Conservation (phyloP, 2,329 filamentous ascomycete species). For the Nemania sp. region DNA sequence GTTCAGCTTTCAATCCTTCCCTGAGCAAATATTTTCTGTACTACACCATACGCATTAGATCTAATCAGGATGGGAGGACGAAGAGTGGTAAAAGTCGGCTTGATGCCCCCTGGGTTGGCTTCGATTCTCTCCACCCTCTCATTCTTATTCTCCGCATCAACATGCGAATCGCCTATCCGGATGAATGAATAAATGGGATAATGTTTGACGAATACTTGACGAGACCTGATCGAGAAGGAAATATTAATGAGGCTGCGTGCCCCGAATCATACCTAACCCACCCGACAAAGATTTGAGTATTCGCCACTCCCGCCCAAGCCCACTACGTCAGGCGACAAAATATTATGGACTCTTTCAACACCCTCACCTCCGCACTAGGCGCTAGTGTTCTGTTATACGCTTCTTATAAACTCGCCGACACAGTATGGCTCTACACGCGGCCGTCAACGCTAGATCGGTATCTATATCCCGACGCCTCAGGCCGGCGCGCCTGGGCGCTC, state of each 20-base stretch:
- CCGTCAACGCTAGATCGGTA: constrained; percentile 40
- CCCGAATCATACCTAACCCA: background rate
- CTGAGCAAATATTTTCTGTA: background rate
- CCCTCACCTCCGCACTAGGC: constrained; percentile 37
- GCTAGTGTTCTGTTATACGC: constrained; percentile 38
- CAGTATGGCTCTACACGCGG: constrained; percentile 38
- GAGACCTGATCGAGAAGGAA: background rate
- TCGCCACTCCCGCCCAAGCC: background rate
- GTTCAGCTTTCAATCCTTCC: background rate
- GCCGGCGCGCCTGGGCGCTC: constrained; percentile 55
- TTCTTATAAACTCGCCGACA: constrained; percentile 31
- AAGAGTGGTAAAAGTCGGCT: background rate
- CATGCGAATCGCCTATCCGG: background rate
- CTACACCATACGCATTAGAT: background rate
- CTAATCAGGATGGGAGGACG: background rate
- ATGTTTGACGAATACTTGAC: constrained; percentile 9
- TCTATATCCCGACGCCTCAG: constrained; percentile 38
- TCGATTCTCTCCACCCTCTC: background rate
- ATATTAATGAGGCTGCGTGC: background rate
- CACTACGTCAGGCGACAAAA: background rate
- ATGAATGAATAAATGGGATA: background rate
- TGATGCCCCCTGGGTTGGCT: background rate
- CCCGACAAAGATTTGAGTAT: background rate
- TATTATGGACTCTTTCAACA: constrained; percentile 27
- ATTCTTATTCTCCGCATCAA: background rate